phyloP scores from a whole-genome alignment of 169 alveolate species.

The Plasmodium berghei region DNA sequence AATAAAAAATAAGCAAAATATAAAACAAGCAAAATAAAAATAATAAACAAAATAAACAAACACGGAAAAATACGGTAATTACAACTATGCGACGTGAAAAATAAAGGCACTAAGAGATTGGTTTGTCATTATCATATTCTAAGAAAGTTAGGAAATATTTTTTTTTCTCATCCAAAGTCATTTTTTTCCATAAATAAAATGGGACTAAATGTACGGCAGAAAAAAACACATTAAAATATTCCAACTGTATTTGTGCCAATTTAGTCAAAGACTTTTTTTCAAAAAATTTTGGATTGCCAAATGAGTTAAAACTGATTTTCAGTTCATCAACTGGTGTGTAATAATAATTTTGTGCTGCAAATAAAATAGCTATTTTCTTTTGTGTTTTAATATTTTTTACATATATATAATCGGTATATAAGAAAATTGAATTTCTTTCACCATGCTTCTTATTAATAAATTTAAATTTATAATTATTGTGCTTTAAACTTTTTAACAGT shows the following conservation, averaged over 20 bases:
- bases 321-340: constrained; percentile 20
- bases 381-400: constrained; percentile 8
- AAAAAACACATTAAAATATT: constrained; percentile 57
- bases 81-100: too few relatives aligned
- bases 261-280: constrained; percentile 26
- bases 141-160: background rate
- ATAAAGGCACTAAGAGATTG: too few relatives aligned
- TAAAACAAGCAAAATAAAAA: too few relatives aligned
- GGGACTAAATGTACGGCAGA: constrained; percentile 43
- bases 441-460: constrained; percentile 5
- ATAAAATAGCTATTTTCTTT: constrained; percentile 47
- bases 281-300: background rate
- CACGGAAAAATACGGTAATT: too few relatives aligned
- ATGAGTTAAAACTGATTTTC: constrained; percentile 16
- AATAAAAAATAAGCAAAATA: too few relatives aligned
- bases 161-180: constrained; percentile 6
- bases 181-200: constrained; percentile 21
- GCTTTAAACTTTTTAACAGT: constrained; percentile 21
- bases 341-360: constrained; percentile 49
- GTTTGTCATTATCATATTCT: too few relatives aligned
- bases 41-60: too few relatives aligned
- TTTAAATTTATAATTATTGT: constrained; percentile 30
- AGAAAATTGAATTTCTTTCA: constrained; percentile 16
- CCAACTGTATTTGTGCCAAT: constrained; percentile 31
- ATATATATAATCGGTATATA: constrained; percentile 52